Percentiles rank a stretch among this genome's conserved stretches.
These are phyloP conservation scores for Malus orientalis DNA, from an alignment of 306 rosid species.

Conservation along the genomic window DNA sequence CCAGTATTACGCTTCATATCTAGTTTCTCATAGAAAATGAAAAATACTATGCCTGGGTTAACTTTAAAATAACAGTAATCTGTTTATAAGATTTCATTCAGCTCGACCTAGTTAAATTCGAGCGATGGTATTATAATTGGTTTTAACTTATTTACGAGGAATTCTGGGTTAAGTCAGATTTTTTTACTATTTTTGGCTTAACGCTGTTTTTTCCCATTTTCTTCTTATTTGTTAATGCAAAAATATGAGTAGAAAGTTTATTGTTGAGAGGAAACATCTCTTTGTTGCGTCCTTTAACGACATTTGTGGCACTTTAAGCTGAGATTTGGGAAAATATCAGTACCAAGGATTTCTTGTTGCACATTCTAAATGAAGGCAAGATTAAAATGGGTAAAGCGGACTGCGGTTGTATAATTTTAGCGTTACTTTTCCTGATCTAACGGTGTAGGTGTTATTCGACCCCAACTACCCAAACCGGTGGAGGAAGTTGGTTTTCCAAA, in stretches of 20 bases:
- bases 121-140: not conserved
- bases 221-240: not conserved
- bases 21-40: not conserved
- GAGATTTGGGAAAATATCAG: not conserved
- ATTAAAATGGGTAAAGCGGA: conserved; percentile 29
- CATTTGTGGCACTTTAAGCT: conserved; percentile 10
- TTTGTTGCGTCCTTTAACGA: conserved; percentile 1
- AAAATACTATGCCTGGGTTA: not conserved
- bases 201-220: not conserved
- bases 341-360: conserved; percentile 7
- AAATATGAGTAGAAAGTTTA: not conserved
- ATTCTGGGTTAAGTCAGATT: not conserved
- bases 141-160: not conserved
- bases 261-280: not conserved
- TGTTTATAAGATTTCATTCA: not conserved
- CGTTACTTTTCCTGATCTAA: conserved; percentile 9
- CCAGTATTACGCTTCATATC: not conserved
- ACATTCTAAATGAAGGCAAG: conserved; percentile 25
- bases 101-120: not conserved
- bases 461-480: conserved; percentile 19
- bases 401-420: conserved; percentile 20
- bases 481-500: conserved; percentile 17
- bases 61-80: not conserved
- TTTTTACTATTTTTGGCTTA: conserved; percentile 5
- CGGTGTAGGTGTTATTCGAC: conserved; percentile 14